Evolutionary conservation across 139 green algal genomes (phyloP).

Genomic region (Pycnococcus provasolii): DNA sequence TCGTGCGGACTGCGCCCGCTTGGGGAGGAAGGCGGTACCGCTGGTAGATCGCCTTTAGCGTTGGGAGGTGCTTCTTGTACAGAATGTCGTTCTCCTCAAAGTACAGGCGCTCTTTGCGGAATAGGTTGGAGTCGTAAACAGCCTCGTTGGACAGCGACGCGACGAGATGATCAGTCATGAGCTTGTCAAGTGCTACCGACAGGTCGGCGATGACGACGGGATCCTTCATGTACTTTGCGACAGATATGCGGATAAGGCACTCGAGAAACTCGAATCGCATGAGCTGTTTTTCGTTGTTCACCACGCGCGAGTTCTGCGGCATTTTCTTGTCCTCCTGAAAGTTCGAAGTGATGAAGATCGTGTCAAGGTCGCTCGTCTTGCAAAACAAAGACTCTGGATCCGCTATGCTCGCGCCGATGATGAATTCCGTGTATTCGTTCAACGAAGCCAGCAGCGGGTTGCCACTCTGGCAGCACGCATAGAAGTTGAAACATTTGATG

Average conservation of each 20-base stretch:
- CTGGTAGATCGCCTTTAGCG: slow-evolving; percentile 8
- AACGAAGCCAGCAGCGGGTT: too few species aligned
- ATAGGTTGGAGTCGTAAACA: background rate
- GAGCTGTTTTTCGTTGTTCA: slow-evolving; percentile 12
- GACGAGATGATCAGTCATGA: background rate
- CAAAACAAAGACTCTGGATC: slow-evolving; percentile 8
- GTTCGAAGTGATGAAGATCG: slow-evolving; percentile 17
- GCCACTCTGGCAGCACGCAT: background rate
- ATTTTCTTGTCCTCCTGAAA: background rate
- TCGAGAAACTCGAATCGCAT: slow-evolving; percentile 19
- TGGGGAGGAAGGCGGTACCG: slow-evolving; percentile 8
- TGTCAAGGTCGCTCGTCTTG: slow-evolving; percentile 16
- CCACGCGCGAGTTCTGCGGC: background rate
- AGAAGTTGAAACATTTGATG: background rate
- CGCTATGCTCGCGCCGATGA: background rate
- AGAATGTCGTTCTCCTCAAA: slow-evolving; percentile 15
- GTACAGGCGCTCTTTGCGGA: slow-evolving; percentile 7
- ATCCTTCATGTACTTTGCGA: background rate
- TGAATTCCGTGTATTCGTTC: too few species aligned
- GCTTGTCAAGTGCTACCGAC: slow-evolving; percentile 1
- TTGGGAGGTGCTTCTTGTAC: background rate
- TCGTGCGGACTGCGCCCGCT: slow-evolving; percentile 4
- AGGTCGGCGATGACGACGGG: background rate
- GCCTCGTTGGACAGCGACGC: background rate
- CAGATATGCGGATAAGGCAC: background rate